Conservation (phyloP, 345 rosid species). For the Salix exigua region DNA sequence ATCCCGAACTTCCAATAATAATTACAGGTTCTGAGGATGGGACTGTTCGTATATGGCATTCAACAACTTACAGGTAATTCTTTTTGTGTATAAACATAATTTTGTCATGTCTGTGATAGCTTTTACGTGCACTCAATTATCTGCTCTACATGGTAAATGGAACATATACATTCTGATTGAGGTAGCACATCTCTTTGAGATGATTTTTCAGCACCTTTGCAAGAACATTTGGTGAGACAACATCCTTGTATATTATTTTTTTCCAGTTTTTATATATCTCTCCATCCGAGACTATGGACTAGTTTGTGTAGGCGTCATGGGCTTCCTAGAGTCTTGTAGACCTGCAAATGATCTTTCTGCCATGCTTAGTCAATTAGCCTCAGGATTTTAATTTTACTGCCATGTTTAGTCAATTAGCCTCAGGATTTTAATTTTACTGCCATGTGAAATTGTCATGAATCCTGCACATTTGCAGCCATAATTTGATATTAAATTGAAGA, state of each 20-base stretch:
- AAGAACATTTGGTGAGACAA: not conserved
- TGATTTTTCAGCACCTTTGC: not conserved
- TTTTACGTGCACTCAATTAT: not conserved
- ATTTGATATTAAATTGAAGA: not conserved
- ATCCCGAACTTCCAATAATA: conserved; percentile 80
- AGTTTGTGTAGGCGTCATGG: not conserved
- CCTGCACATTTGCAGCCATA: not conserved
- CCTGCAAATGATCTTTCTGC: not conserved
- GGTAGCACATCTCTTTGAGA: not conserved
- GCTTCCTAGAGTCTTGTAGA: not conserved
- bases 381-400: not conserved
- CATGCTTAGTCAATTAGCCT: not conserved
- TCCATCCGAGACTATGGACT: not conserved
- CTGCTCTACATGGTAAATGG: not conserved
- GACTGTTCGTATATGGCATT: conserved; percentile 78
- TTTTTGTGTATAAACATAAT: not conserved
- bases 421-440: not conserved
- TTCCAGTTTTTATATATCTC: not conserved
- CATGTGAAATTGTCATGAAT: not conserved
- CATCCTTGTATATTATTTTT: not conserved
- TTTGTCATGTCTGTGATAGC: not conserved
- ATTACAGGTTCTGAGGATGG: conserved; percentile 88
- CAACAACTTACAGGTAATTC: conserved; percentile 68
- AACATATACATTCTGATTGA: not conserved
- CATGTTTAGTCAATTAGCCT: not conserved